Evolutionary conservation across 75 land plant species (phyloP), one percentile per base, ranked within the genome.

Genomic region (Picea glauca): DNA sequence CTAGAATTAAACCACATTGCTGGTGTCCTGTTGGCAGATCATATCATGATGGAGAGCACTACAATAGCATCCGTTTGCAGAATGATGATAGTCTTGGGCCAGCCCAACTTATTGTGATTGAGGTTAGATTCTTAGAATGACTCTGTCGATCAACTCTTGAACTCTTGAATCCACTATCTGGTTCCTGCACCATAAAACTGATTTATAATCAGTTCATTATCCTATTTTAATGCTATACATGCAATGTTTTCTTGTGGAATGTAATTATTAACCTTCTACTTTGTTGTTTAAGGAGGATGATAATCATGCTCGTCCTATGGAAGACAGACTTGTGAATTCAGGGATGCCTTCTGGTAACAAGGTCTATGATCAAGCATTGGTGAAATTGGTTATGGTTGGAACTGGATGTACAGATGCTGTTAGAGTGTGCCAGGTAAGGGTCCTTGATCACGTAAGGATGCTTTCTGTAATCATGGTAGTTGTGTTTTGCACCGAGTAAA

Each of bases 31-130:
- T 46, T 74, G 46, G 59, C 86, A 96, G 98, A 83, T 96, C 94
- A 26, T 96, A 96, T 84, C 98, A 96, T 78, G 86, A 96, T 80
- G 98, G 86, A 1, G 96, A 93, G 76, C 98, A 96, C 78, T 96
- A 96, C 76, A 96, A 96, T 76, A 93, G 96, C 84, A 85, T 96
- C 21, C 86, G 98, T 43, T 59, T 78, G 58, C 86, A 87, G 76
- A 91, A 93, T 32, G 98, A 96, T 81, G n/a, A 85, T 73, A 85
- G 94, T 58, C 57, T 13, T 74, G 98, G 98, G 20, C 89, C 91
- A 60, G 96, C 96, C 65, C 86, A 83, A 79, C 83, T 86, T 38
- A 82, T 93, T 46, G 70, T 81, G 33, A 89, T 96, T 61, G 88
- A 96, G 96, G 98, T 90, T 61, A 9, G 54, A 50, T 9, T 50